Conservation (phyloP, 345 rosid genomes). For the Pistacia atlantica region DNA sequence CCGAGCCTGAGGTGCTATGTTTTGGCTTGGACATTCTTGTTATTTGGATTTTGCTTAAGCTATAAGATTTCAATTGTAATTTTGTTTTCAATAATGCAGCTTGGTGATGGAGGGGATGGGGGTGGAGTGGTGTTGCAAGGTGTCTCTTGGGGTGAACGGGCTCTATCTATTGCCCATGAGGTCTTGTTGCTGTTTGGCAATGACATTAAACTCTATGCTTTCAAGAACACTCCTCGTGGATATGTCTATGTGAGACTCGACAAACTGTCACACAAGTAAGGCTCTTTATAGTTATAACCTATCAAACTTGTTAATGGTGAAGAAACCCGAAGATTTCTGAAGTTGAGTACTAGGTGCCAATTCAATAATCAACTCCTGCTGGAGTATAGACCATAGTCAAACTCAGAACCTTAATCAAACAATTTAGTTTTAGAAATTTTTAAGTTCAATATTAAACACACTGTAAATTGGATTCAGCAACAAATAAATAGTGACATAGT, state of each 20-base stretch:
- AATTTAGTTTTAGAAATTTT: background rate
- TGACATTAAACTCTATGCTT: conserved; percentile 65
- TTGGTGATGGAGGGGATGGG: conserved; percentile 90
- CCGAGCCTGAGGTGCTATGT: conserved; percentile 52
- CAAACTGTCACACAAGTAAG: conserved; percentile 71
- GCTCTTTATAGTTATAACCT: conserved; percentile 11
- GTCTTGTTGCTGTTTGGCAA: conserved; percentile 49
- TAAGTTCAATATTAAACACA: background rate
- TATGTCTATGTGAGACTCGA: conserved; percentile 78
- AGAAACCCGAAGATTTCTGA: background rate
- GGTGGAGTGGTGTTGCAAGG: conserved; percentile 79
- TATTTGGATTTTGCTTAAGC: conserved; percentile 11
- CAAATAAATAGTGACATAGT: background rate
- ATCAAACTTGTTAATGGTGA: background rate
- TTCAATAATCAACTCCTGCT: no score
- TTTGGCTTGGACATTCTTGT: conserved; percentile 10
- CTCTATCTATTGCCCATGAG: conserved; percentile 62
- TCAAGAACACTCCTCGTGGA: conserved; percentile 79
- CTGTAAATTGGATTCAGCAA: background rate
- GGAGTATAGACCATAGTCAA: background rate
- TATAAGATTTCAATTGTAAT: background rate
- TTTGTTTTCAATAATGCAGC: conserved; percentile 29
- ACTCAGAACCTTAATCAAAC: background rate
- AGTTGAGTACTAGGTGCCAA: background rate
- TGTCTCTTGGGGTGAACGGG: conserved; percentile 74